These are phyloP conservation scores for Nicotiana noctiflora DNA, from an alignment of 257 asterid genomes.

Conservation along the genomic window DNA sequence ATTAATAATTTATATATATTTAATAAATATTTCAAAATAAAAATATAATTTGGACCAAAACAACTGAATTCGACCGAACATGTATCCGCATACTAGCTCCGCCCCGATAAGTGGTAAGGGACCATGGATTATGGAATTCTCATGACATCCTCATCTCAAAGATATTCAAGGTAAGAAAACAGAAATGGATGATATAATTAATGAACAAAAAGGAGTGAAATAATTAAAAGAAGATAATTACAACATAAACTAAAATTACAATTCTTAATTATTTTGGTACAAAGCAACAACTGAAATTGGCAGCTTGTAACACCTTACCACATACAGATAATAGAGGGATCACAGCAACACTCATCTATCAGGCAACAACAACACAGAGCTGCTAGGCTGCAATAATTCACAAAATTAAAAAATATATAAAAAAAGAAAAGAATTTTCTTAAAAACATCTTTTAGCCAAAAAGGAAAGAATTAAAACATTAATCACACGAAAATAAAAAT, in stretches of 20 bases:
- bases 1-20: too few relatives aligned
- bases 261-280: neutral
- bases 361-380: constrained; percentile 12
- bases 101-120: too few relatives aligned
- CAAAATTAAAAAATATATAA: neutral
- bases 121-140: too few relatives aligned
- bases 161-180: neutral
- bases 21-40: too few relatives aligned
- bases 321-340: neutral
- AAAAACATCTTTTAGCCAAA: neutral
- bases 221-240: neutral
- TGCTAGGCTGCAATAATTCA: neutral
- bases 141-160: too few relatives aligned
- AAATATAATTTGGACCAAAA: too few relatives aligned
- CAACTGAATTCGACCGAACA: too few relatives aligned
- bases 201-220: neutral
- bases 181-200: neutral
- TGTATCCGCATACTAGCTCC: too few relatives aligned
- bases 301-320: neutral
- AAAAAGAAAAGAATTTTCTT: too few relatives aligned
- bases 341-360: constrained; percentile 10
- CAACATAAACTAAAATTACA: neutral
- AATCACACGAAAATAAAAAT: too few relatives aligned
- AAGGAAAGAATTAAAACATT: neutral
- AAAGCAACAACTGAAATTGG: neutral